phyloP scores from a whole-genome alignment of 306 rosid species.

The Prunus campanulata region DNA sequence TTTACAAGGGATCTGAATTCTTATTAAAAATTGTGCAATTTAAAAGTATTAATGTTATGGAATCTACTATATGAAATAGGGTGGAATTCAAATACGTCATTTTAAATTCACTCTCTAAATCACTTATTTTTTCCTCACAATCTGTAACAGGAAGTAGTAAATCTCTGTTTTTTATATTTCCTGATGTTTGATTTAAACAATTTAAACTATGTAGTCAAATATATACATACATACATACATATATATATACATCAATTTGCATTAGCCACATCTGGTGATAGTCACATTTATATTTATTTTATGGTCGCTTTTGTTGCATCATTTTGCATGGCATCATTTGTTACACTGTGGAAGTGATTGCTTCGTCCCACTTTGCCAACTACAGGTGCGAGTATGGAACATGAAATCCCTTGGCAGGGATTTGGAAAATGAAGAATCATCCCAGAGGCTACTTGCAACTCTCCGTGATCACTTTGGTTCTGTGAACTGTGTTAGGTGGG shows the following conservation, averaged over 20 bases:
- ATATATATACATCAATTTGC: no score
- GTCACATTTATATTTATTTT: neutral
- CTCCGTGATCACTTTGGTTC: constrained; percentile 98
- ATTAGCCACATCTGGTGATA: neutral
- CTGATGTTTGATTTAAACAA: neutral
- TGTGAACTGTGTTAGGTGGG: constrained; percentile 99
- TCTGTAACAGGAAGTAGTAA: neutral
- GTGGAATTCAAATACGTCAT: neutral
- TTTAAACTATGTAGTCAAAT: neutral
- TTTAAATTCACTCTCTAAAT: neutral
- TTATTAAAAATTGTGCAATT: neutral
- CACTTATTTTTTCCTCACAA: neutral
- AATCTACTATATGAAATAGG: neutral
- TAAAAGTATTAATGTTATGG: neutral
- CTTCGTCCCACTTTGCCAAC: neutral
- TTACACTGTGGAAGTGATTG: neutral
- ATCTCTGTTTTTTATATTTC: neutral
- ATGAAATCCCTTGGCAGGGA: constrained; percentile 77
- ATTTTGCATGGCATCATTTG: neutral
- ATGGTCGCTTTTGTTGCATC: neutral
- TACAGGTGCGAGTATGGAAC: constrained; percentile 97
- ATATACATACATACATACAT: neutral
- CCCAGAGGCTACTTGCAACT: constrained; percentile 94
- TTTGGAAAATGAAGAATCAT: constrained; percentile 50
- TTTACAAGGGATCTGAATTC: neutral